Evolutionary conservation across 176 grass and related monocot species (phyloP).

Genomic region (Bolboschoenus planiculmis): DNA sequence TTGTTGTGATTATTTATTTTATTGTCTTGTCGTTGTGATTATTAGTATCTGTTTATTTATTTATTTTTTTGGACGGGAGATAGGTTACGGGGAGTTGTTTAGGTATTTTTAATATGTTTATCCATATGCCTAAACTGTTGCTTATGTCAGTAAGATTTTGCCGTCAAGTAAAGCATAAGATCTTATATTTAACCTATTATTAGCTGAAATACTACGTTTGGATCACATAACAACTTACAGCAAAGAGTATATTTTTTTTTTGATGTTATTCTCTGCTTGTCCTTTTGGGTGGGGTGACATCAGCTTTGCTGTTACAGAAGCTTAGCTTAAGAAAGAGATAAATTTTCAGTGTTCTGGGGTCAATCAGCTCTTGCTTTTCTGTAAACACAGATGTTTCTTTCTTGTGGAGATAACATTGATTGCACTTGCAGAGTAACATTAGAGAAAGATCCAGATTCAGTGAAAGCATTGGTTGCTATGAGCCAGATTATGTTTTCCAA

Average conservation of each 20-base stretch:
- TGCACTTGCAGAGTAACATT: constrained; percentile 47
- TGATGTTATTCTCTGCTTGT: neutral
- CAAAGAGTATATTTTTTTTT: neutral
- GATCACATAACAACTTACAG: neutral
- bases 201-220: neutral
- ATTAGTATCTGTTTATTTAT: neutral
- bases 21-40: neutral
- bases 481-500: constrained; percentile 51
- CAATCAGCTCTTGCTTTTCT: constrained; percentile 35
- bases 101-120: neutral
- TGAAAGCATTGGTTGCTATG: constrained; percentile 50
- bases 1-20: neutral
- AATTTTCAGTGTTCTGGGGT: constrained; percentile 38
- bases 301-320: neutral
- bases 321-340: constrained; percentile 20
- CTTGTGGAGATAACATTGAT: constrained; percentile 12
- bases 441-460: constrained; percentile 66
- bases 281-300: neutral
- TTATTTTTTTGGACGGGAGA: neutral
- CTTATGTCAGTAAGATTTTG: neutral
- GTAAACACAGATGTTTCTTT: constrained; percentile 8
- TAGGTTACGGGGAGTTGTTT: neutral
- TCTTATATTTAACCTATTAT: neutral
- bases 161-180: neutral
- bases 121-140: neutral